phyloP scores from a whole-genome alignment of 2,329 filamentous ascomycete species.

The Neofusicoccum umdonicola region DNA sequence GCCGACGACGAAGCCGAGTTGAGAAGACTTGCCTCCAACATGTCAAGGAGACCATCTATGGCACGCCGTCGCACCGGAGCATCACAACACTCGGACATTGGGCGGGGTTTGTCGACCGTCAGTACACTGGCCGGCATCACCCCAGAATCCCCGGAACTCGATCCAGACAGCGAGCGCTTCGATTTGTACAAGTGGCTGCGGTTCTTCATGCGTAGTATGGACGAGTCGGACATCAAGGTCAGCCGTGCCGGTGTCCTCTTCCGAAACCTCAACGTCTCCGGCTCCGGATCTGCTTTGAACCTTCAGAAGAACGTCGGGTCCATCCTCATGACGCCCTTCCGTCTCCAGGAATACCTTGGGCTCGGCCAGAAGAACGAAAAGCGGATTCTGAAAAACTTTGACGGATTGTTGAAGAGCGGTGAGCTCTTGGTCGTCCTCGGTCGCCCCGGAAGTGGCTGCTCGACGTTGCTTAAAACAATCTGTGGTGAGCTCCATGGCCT shows the following conservation, averaged over 20 bases:
- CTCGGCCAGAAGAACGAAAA: constrained; percentile 45
- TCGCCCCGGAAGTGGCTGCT: constrained; percentile 58
- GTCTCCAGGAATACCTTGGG: constrained; percentile 56
- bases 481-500: constrained; percentile 61
- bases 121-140: constrained; percentile 28
- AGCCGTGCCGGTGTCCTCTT: constrained; percentile 61
- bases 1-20: constrained; percentile 17
- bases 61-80: background rate
- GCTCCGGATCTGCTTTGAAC: constrained; percentile 65
- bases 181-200: constrained; percentile 54
- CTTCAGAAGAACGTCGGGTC: constrained; percentile 67
- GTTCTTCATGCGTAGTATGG: constrained; percentile 50
- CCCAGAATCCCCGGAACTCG: constrained; percentile 46
- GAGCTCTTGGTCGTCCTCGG: constrained; percentile 49
- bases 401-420: constrained; percentile 52
- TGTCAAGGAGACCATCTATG: background rate
- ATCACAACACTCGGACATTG: background rate
- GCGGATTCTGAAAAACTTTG: constrained; percentile 53
- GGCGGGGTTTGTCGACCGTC: background rate
- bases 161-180: constrained; percentile 53
- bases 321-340: constrained; percentile 57
- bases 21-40: background rate
- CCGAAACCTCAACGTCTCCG: constrained; percentile 64
- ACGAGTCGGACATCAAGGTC: constrained; percentile 55
- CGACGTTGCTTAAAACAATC: constrained; percentile 62